Conservation (phyloP, 2,329 filamentous ascomycete species). For the Ramichloridium luteum region DNA sequence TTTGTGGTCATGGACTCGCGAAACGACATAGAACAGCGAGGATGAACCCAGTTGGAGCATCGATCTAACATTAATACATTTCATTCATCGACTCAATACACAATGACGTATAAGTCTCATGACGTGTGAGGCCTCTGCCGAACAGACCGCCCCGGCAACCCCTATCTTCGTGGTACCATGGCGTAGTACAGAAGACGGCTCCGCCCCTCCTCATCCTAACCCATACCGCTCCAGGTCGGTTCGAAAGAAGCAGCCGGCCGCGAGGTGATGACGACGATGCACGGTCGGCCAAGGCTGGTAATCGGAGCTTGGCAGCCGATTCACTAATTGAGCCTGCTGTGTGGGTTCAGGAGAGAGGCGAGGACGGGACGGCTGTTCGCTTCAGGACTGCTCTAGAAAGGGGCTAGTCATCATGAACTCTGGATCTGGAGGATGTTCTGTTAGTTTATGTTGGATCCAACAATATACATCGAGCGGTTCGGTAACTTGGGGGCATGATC, state of each 20-base stretch:
- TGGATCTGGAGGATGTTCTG: conserved; percentile 9
- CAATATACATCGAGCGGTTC: conserved; percentile 3
- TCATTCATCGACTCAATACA: too few species aligned
- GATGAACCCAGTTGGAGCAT: too few species aligned
- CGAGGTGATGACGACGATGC: conserved; percentile 8
- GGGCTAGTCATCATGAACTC: conserved; percentile 17
- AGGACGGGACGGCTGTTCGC: background rate
- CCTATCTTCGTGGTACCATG: too few species aligned
- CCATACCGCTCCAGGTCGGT: conserved; percentile 5
- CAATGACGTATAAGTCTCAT: too few species aligned
- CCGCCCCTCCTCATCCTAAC: too few species aligned
- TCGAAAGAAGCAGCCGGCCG: conserved; percentile 14
- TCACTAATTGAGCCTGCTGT: conserved; percentile 5
- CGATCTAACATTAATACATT: too few species aligned
- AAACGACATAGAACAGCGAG: too few species aligned
- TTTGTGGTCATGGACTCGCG: too few species aligned
- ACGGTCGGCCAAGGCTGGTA: conserved; percentile 13
- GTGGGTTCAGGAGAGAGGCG: background rate
- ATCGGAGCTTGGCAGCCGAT: conserved; percentile 2
- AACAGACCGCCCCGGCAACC: too few species aligned
- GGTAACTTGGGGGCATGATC: conserved; percentile 1
- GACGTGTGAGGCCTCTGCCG: too few species aligned
- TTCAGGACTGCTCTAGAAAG: conserved; percentile 9
- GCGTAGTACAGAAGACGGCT: too few species aligned
- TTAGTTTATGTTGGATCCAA: conserved; percentile 9